These are phyloP conservation scores for Pseudogymnoascus sp. DNA, from an alignment of 2,329 filamentous ascomycete species.

Conservation along the genomic window DNA sequence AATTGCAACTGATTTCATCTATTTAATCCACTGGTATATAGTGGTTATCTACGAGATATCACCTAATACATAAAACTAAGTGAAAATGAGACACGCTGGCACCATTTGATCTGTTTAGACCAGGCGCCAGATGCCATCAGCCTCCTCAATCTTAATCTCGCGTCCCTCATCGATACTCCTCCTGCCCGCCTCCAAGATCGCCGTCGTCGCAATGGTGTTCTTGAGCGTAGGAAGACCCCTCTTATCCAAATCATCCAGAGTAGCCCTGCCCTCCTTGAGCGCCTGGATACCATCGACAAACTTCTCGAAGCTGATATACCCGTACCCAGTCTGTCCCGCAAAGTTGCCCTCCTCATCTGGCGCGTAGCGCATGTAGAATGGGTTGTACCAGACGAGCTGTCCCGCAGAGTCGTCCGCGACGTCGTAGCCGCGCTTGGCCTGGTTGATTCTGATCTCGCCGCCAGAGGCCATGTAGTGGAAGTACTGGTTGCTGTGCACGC, in stretches of 20 bases:
- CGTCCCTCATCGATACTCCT: slow-evolving; percentile 76
- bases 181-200: slow-evolving; percentile 81
- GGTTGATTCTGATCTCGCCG: slow-evolving; percentile 83
- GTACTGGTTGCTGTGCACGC: slow-evolving; percentile 95
- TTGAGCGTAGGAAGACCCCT: slow-evolving; percentile 75
- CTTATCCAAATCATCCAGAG: slow-evolving; percentile 66
- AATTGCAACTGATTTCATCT: background rate
- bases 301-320: slow-evolving; percentile 91
- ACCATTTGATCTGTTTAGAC: slow-evolving; percentile 20
- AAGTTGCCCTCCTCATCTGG: slow-evolving; percentile 95
- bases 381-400: slow-evolving; percentile 79
- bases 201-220: slow-evolving; percentile 87
- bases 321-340: slow-evolving; percentile 81
- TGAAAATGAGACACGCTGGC: background rate
- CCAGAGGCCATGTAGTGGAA: slow-evolving; percentile 86
- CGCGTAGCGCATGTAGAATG: slow-evolving; percentile 92
- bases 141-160: slow-evolving; percentile 63
- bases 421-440: slow-evolving; percentile 90
- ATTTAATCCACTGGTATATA: background rate
- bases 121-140: slow-evolving; percentile 60
- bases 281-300: slow-evolving; percentile 81
- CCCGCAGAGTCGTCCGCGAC: slow-evolving; percentile 71
- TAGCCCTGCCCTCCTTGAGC: slow-evolving; percentile 65
- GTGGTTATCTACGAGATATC: no score
- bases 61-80: no score